Conservation (phyloP, 805 yeast species). For the Cyberlindnera suaveolens region DNA sequence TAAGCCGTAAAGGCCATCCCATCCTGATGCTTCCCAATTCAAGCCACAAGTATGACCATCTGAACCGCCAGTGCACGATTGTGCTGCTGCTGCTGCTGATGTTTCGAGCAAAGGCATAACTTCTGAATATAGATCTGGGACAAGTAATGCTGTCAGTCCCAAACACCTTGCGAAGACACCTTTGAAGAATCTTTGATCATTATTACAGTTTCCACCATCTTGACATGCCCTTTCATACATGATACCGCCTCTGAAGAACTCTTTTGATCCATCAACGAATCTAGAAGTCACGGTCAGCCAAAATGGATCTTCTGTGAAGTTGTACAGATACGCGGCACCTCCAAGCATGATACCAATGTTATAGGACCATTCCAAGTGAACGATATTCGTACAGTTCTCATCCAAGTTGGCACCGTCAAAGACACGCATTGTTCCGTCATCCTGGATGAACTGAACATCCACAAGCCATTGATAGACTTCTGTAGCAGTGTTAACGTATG, state of each 20-base stretch:
- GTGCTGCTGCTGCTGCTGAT: conserved; percentile 64
- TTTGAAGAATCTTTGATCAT: conserved; percentile 71
- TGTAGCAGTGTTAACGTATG: conserved; percentile 50
- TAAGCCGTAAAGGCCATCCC: conserved; percentile 65
- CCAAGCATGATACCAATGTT: conserved; percentile 61
- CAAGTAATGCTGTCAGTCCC: conserved; percentile 49
- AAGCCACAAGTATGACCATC: conserved; percentile 76
- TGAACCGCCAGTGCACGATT: conserved; percentile 63
- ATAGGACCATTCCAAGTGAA: conserved; percentile 56
- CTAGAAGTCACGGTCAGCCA: conserved; percentile 46
- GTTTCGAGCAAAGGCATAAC: conserved; percentile 37
- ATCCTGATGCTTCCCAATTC: conserved; percentile 50
- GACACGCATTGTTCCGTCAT: conserved; percentile 29
- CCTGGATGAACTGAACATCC: conserved; percentile 40
- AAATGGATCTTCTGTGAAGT: conserved; percentile 43
- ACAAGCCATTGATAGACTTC: conserved; percentile 55
- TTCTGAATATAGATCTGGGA: conserved; percentile 40
- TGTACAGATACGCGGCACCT: conserved; percentile 66
- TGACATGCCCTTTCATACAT: conserved; percentile 65
- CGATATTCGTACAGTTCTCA: conserved; percentile 41
- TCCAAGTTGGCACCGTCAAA: conserved; percentile 57
- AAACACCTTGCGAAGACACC: conserved; percentile 59
- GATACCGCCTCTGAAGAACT: conserved; percentile 43
- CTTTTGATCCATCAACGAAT: conserved; percentile 39
- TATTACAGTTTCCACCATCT: conserved; percentile 48